phyloP scores from a whole-genome alignment of 1,284 basidiomycete genomes.

The Cryptococcus sp. region DNA sequence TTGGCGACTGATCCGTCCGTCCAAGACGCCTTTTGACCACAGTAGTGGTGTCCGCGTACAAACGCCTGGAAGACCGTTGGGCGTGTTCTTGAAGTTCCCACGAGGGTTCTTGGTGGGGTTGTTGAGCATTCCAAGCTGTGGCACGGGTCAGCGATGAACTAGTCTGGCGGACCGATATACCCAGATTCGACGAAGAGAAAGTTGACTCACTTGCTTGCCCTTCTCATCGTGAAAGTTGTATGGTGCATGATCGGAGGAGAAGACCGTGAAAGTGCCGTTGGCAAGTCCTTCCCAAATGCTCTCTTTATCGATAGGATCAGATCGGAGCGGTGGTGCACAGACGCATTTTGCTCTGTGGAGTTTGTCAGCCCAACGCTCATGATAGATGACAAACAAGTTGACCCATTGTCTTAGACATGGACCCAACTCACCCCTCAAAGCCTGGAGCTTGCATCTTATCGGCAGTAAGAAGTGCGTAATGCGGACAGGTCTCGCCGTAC shows the following conservation, averaged over 20 bases:
- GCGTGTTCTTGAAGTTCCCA: constrained; percentile 32
- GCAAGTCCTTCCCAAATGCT: constrained; percentile 32
- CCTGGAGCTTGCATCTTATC: constrained; percentile 31
- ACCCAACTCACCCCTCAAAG: constrained; percentile 22
- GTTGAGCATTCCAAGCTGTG: constrained; percentile 14
- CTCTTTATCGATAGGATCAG: constrained; percentile 28
- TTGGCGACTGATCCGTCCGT: constrained; percentile 26
- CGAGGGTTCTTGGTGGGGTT: constrained; percentile 25
- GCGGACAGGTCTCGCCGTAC: constrained; percentile 40
- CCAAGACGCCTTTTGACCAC: constrained; percentile 35
- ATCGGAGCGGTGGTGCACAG: constrained; percentile 36
- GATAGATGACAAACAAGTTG: background rate
- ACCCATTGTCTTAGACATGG: no score
- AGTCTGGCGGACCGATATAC: no score
- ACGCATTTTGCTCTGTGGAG: constrained; percentile 30
- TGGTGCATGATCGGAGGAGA: constrained; percentile 37
- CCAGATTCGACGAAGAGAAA: background rate
- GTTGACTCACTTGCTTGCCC: constrained; percentile 29
- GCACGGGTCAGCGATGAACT: background rate
- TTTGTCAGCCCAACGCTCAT: background rate
- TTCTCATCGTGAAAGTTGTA: constrained; percentile 30
- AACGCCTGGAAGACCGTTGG: constrained; percentile 40
- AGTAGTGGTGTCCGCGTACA: constrained; percentile 35
- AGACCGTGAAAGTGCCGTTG: constrained; percentile 37
- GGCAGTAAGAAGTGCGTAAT: constrained; percentile 22